Conservation (phyloP, 2,329 filamentous ascomycete genomes). For the Fusarium nurragi region DNA sequence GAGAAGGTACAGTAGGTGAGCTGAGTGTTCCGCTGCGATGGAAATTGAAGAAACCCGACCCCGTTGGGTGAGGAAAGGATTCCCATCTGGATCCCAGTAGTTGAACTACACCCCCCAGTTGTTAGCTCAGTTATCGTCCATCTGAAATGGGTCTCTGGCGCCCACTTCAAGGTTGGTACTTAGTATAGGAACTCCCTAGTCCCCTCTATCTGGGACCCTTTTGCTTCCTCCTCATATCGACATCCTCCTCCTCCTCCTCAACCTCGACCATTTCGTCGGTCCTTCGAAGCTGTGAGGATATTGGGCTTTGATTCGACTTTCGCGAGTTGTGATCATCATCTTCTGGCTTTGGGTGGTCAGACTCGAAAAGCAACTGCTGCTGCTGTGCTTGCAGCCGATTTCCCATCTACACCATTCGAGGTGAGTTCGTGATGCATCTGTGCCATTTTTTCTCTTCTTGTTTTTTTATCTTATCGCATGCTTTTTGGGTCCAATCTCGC, state of each 20-base stretch:
- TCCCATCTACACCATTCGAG: slow-evolving; percentile 26
- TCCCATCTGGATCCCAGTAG: slow-evolving; percentile 19
- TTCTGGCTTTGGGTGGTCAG: slow-evolving; percentile 19
- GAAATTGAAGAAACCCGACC: slow-evolving; percentile 23
- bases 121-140: slow-evolving; percentile 19
- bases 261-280: slow-evolving; percentile 34
- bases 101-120: slow-evolving; percentile 24
- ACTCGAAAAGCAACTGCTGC: slow-evolving; percentile 21
- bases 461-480: slow-evolving; percentile 13
- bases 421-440: slow-evolving; percentile 36
- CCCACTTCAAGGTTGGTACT: slow-evolving; percentile 27
- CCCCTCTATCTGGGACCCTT: slow-evolving; percentile 41
- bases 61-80: slow-evolving; percentile 28
- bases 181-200: slow-evolving; percentile 18
- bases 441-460: slow-evolving; percentile 1
- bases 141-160: slow-evolving; percentile 29
- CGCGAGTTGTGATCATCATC: slow-evolving; percentile 19
- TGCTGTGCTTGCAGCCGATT: slow-evolving; percentile 31
- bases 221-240: slow-evolving; percentile 30
- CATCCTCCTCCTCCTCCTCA: slow-evolving; percentile 23
- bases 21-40: slow-evolving; percentile 25
- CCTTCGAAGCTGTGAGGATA: slow-evolving; percentile 34
- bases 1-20: background rate
- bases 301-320: slow-evolving; percentile 30
- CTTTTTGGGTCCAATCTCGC: background rate